These are phyloP conservation scores for Boletus patriciae DNA, from an alignment of 768 basidiomycete genomes.

Conservation along the genomic window DNA sequence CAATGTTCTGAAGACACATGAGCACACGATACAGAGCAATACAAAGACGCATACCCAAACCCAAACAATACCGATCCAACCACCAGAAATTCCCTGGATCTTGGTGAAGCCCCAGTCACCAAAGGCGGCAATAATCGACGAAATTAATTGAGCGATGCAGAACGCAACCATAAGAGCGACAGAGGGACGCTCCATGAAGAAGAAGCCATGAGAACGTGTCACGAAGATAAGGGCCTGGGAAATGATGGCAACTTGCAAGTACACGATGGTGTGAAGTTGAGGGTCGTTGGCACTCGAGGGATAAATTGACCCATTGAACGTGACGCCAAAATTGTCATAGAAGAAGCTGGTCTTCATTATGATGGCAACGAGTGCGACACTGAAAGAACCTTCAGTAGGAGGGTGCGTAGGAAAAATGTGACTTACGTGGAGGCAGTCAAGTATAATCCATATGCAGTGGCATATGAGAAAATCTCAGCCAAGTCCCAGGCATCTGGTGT, in stretches of 20 bases:
- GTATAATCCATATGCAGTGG: conserved; percentile 94
- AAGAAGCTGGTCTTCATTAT: conserved; percentile 90
- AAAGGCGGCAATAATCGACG: conserved; percentile 93
- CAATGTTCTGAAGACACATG: conserved; percentile 63
- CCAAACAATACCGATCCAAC: conserved; percentile 98
- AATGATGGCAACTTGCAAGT: conserved; percentile 98
- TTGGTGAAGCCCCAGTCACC: conserved; percentile 94
- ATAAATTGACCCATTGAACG: conserved; percentile 37
- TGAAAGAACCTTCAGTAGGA: conserved; percentile 30
- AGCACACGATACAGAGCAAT: conserved; percentile 3
- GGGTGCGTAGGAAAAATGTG: background rate
- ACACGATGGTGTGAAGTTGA: conserved; percentile 86
- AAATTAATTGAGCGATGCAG: conserved; percentile 89
- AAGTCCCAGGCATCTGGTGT: conserved; percentile 96
- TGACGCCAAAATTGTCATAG: conserved; percentile 80
- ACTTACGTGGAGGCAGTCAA: conserved; percentile 87
- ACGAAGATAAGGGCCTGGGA: conserved; percentile 98
- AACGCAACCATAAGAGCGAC: conserved; percentile 87
- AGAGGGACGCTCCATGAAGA: conserved; percentile 97
- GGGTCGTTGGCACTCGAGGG: conserved; percentile 51
- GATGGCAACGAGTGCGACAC: conserved; percentile 75
- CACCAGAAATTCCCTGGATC: conserved; percentile 77
- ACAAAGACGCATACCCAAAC: conserved; percentile 68
- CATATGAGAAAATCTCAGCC: conserved; percentile 93
- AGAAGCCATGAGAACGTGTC: conserved; percentile 91